A percentile compares a stretch with the other conserved stretches of the same genome.
Evolutionary conservation across 345 rosid species (phyloP).

Genomic region (Murraya koenigii): DNA sequence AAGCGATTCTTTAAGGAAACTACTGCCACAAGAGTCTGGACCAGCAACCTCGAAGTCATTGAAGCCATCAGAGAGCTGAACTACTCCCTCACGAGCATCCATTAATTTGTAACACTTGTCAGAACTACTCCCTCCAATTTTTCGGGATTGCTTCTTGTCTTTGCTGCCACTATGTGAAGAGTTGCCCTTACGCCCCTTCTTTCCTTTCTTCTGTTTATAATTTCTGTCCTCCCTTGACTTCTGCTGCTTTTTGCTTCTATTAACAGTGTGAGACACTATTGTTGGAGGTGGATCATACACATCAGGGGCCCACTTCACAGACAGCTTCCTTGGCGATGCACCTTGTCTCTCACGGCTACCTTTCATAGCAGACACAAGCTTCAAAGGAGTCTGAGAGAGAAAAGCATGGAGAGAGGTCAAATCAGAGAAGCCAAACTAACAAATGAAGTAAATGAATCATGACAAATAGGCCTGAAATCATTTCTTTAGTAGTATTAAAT

Average conservation of each 20-base stretch:
- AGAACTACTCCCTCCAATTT: conserved; percentile 30
- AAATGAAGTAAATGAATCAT: not conserved
- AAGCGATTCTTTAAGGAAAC: conserved; percentile 46
- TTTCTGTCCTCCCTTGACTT: conserved; percentile 51
- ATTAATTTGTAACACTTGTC: conserved; percentile 24
- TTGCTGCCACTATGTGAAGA: conserved; percentile 43
- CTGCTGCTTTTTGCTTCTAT: conserved; percentile 49
- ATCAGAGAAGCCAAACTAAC: conserved; percentile 1
- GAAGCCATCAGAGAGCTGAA: conserved; percentile 11
- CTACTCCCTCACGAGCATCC: conserved; percentile 24
- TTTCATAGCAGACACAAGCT: conserved; percentile 76
- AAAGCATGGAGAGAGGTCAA: not conserved
- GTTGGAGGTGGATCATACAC: conserved; percentile 90
- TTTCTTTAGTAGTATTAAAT: not conserved
- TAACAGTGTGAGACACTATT: conserved; percentile 56
- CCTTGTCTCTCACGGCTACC: conserved; percentile 77
- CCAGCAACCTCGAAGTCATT: conserved; percentile 33
- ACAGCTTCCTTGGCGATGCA: conserved; percentile 36
- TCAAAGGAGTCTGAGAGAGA: conserved; percentile 30
- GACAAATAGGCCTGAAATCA: not conserved
- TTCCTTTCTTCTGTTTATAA: conserved; percentile 57
- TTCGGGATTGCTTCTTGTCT: conserved; percentile 64
- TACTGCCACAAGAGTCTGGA: conserved; percentile 59
- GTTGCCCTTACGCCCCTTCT: conserved; percentile 69
- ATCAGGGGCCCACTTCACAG: conserved; percentile 81